These are phyloP conservation scores for Aschersonia sp. DNA, from an alignment of 2,329 filamentous ascomycete species.

Conservation along the genomic window DNA sequence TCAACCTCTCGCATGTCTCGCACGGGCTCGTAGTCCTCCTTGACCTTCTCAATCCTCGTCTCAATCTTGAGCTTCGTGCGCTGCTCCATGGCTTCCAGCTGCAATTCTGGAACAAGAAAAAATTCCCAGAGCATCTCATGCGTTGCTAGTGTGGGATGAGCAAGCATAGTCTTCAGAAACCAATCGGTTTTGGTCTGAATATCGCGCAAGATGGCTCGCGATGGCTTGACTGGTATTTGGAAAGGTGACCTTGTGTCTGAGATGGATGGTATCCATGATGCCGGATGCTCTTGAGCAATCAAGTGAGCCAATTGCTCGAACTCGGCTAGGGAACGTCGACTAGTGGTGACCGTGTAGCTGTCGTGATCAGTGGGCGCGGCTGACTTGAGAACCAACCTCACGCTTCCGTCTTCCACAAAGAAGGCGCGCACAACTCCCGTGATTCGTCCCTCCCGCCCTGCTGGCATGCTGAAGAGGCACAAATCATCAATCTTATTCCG, in stretches of 20 bases:
- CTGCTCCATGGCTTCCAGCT: conserved; percentile 78
- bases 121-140: conserved; percentile 99
- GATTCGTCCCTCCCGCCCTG: conserved; percentile 62
- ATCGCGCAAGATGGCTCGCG: conserved; percentile 71
- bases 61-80: conserved; percentile 78
- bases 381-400: conserved; percentile 86
- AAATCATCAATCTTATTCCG: conserved; percentile 93
- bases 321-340: conserved; percentile 71
- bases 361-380: conserved; percentile 70
- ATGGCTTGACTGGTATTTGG: conserved; percentile 84
- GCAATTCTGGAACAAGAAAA: conserved; percentile 88
- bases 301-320: conserved; percentile 84
- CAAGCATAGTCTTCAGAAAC: conserved; percentile 74
- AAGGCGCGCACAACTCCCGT: conserved; percentile 91
- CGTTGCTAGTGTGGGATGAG: conserved; percentile 82
- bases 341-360: conserved; percentile 88
- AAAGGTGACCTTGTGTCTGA: conserved; percentile 73
- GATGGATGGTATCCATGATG: conserved; percentile 81
- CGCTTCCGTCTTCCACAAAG: conserved; percentile 91
- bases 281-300: conserved; percentile 77
- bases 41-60: conserved; percentile 66
- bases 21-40: conserved; percentile 78
- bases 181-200: conserved; percentile 76
- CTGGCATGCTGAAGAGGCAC: conserved; percentile 61
- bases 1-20: conserved; percentile 79